Evolutionary conservation across 2,329 filamentous ascomycete genomes (phyloP).

Genomic region (Trichoderma sp.): DNA sequence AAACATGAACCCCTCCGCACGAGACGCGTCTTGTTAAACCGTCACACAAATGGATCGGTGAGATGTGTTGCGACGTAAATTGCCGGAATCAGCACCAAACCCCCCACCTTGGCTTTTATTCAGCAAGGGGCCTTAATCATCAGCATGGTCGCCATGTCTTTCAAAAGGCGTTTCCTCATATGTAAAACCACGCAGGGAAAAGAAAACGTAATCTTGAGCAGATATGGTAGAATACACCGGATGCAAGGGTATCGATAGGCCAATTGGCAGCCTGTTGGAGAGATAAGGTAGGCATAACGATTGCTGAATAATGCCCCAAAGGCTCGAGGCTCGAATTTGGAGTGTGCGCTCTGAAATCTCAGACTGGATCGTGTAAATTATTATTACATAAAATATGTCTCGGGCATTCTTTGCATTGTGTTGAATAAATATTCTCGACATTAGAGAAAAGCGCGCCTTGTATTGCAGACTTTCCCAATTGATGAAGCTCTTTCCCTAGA

Average conservation of each 20-base stretch:
- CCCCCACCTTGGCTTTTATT: background rate
- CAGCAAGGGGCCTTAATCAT: background rate
- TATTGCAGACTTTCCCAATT: background rate
- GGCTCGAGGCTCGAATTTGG: background rate
- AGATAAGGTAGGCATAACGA: background rate
- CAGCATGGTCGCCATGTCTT: background rate
- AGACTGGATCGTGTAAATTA: background rate
- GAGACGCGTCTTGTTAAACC: background rate
- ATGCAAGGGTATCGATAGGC: background rate
- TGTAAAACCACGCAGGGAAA: background rate
- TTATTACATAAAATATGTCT: background rate
- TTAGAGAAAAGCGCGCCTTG: background rate
- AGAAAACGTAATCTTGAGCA: background rate
- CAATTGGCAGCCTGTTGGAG: background rate
- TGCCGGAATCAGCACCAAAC: background rate
- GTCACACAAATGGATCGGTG: background rate
- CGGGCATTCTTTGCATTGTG: background rate
- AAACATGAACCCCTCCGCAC: background rate
- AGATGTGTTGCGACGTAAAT: background rate
- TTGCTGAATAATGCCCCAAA: constrained; percentile 5
- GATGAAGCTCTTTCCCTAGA: background rate
- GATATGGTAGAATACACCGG: background rate
- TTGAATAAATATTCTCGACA: background rate
- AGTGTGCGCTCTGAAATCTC: background rate
- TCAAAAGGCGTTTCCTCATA: background rate